Base-by-base conservation (phyloP, 768 basidiomycete genomes). In the Chalciporus chontae region DNA sequence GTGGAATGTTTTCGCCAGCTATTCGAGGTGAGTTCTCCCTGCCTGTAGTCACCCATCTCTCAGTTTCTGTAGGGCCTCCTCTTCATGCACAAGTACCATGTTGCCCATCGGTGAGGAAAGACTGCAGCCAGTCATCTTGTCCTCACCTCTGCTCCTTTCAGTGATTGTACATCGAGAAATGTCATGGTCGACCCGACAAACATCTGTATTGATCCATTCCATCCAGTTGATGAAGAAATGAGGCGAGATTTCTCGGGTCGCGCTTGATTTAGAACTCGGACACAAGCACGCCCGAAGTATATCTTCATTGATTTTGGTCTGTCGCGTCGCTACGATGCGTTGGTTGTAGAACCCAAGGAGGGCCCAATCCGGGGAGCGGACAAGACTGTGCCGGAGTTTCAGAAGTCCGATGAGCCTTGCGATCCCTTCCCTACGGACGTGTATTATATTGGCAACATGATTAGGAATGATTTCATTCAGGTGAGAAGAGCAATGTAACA, bases 371-470 rank as follows among this genome's bases (percentile, higher is more conserved):
- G 52, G 2, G 76, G 74, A 1, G 74, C 69, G 5, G 76, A 80
- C 54, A 66, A 65, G 47, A 60, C 69, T 0, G 67, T 65, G 0
- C 74, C 75, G 2, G 73, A 74, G 47, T 67, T 64, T 44, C 54
- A 63, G 17, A 52, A 53, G 3, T 49, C 32, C 13, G 8, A 41
- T 3, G 18, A 51, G 3, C 62, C 55, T 0, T 61, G 60, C n/a
- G 56, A 77, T 51, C 71, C 72, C 1, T 77, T 76, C 46, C 64
- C 68, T 1, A 68, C 67, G 0, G 76, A 77, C 32, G 60, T 77
- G 2, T 77, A 73, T 43, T 68, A 68, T 42, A 47, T 75, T 1
- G 74, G 73, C 1, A 75, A 74, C 49, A 18, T 68, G 24, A 59
- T 73, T 39, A 48, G 61, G 13, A 38, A 43, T 26, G 51, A 67